phyloP scores from a whole-genome alignment of 108 stramenopile genomes.

The Skeletonema costatum region DNA sequence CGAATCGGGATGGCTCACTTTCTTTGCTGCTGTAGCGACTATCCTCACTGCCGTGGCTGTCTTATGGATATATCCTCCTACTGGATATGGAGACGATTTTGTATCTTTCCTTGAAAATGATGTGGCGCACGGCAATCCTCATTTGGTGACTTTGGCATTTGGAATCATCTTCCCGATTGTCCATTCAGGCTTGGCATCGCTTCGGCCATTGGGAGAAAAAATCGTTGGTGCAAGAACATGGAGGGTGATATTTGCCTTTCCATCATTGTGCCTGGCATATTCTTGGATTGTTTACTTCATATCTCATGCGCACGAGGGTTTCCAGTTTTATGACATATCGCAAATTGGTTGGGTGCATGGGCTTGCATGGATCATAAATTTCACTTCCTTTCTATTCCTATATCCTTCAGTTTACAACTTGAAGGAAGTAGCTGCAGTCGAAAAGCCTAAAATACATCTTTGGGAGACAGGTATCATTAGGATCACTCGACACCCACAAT shows the following conservation, averaged over 20 bases:
- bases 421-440: conserved; percentile 90
- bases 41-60: conserved; percentile 76
- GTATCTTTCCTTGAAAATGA: conserved; percentile 54
- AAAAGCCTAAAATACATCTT: conserved; percentile 80
- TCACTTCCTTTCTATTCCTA: conserved; percentile 90
- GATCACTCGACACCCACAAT: conserved; percentile 96
- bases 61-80: conserved; percentile 73
- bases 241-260: conserved; percentile 95
- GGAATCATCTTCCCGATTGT: conserved; percentile 85
- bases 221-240: conserved; percentile 90
- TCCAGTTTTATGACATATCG: conserved; percentile 84
- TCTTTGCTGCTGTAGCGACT: conserved; percentile 70
- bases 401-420: conserved; percentile 96
- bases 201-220: conserved; percentile 89
- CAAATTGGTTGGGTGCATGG: conserved; percentile 58
- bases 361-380: conserved; percentile 69
- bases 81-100: conserved; percentile 82
- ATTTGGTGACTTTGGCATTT: conserved; percentile 67
- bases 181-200: conserved; percentile 94
- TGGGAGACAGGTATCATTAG: conserved; percentile 96
- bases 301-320: conserved; percentile 92
- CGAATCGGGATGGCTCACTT: conserved; percentile 73
- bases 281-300: conserved; percentile 96
- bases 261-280: conserved; percentile 84
- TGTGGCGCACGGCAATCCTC: conserved; percentile 65